Evolutionary conservation across 345 rosid species (phyloP), one percentile per base, ranked within the genome.

Genomic region (Gossypium longicalyx): DNA sequence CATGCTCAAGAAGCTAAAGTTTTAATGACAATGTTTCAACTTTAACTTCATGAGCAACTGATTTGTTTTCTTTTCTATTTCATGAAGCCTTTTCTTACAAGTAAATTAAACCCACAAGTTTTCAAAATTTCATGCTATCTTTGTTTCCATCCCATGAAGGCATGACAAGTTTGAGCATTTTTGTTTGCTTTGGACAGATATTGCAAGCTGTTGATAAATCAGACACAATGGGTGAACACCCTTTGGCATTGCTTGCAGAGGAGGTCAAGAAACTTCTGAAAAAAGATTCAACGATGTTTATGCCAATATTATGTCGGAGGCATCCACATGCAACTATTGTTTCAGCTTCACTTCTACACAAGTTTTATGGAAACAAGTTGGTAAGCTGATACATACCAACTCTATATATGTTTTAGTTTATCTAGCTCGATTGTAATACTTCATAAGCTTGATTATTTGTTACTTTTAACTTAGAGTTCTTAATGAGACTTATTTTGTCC

Each of bases 311-410:
- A 71, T 80, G 91, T 72, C 86, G 80, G 90, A 83, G 96, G 86
- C 96, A 95, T 82, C 94, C 96, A 20, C 93, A 87, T 49, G 94
- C 97, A 74, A 75, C 84, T 64, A 80, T 89, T 23, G 64, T 87
- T 84, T 88, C 97, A 58, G 93, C 93, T 69, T 91, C 92, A 61
- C 97, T 95, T 80, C 71, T 93, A 79, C 99, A 95, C 87, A 95
- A 82, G 85, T 85, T 93, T 71, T 95, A 91, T 62, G 97, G 97
- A 77, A 86, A 74, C 80, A 92, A 91, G 83, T 77, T 95, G 96
- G 98, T 93, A 90, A 85, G 91, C 77, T 66, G 71, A 78, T 75
- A 60, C 23, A 71, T 72, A 16, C 16, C 60, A 63, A 73, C 59
- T 47, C 65, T 52, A 53, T 70, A 20, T 61, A 58, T 38, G 25